Evolutionary conservation across 371 early-diverging fungal genomes (phyloP), one percentile per base, ranked within the genome.

Genomic region (Mucor piriformis): DNA sequence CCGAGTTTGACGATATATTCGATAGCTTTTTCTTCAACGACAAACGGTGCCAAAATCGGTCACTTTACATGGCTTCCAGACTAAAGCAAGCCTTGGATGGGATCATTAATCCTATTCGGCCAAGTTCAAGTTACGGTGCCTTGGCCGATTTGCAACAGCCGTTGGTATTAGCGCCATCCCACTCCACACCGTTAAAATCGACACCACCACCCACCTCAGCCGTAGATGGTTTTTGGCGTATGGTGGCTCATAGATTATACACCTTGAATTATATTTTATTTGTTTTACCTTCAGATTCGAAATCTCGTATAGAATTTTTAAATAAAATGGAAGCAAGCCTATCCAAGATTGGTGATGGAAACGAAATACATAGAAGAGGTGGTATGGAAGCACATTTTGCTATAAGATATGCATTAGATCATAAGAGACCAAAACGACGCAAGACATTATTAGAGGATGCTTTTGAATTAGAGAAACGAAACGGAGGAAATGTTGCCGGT

Each of bases 21-120:
- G 77, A 67, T 47, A 59, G 66, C 12, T 75, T 77, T 56, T 81
- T 81, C 33, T 81, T 77, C 49, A 77, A 59, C 23, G 81, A 81
- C 52, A 77, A 73, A 38, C 65, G 75, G 43, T 81, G 81, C 59
- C 75, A 73, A 40, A 65, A 72, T 33, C 70, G 81, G 24, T 77
- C 81, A 7, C 58, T 77, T 16, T 81, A 73, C 50, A 73, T 81
- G 70, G 70, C 77, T 2, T 70, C 76, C 13, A 64, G 77, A 21
- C 53, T 81, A 29, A 71, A 76, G 56, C 73, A 73, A 38, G 63
- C 54, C 23, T 61, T 75, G 21, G 66, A 72, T 24, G 57, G 43
- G 5, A 6, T 58, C 7, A 58, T 61, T 33, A 54, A 60, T 23
- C 61, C 64, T 13, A 55, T 54, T 44, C 52, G 65, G 18, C 50